Conservation (phyloP, 306 rosid species). For the Dalbergia oliveri region DNA sequence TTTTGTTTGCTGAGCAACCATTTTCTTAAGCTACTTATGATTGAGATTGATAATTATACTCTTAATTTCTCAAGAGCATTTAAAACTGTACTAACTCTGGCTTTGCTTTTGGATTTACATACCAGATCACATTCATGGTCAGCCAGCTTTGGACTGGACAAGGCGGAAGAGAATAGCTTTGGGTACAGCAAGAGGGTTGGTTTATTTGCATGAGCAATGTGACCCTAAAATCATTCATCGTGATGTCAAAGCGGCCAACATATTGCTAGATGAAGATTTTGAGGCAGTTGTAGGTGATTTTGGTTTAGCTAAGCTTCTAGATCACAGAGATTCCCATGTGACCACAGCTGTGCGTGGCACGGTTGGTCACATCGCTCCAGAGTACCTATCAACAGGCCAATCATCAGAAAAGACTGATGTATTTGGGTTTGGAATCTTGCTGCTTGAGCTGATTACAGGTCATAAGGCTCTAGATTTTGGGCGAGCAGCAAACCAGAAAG, state of each 20-base stretch:
- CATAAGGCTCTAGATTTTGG: constrained; percentile 98
- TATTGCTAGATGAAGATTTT: constrained; percentile 91
- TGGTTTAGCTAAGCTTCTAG: constrained; percentile 97
- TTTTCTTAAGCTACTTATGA: constrained; percentile 26
- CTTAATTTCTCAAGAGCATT: not conserved
- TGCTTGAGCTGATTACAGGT: constrained; percentile 95
- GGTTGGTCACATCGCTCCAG: constrained; percentile 97
- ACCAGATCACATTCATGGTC: constrained; percentile 79
- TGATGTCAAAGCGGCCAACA: constrained; percentile 97
- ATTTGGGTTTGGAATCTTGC: constrained; percentile 95
- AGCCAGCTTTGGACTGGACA: constrained; percentile 89
- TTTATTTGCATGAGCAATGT: constrained; percentile 96
- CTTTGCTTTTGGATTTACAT: constrained; percentile 47
- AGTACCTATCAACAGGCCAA: constrained; percentile 93
- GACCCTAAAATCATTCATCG: constrained; percentile 98
- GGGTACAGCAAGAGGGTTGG: constrained; percentile 97
- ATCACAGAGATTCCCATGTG: constrained; percentile 96
- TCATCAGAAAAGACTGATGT: constrained; percentile 98
- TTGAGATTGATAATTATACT: constrained; percentile 27
- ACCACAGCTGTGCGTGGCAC: constrained; percentile 99
- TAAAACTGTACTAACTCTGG: constrained; percentile 18
- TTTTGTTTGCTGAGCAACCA: constrained; percentile 1
- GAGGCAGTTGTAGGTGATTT: constrained; percentile 99
- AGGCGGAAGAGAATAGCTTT: constrained; percentile 93
- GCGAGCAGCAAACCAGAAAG: constrained; percentile 92